Evolutionary conservation across 345 rosid species (phyloP), one percentile per base, ranked within the genome.

Genomic region (Microthlaspi erraticum): DNA sequence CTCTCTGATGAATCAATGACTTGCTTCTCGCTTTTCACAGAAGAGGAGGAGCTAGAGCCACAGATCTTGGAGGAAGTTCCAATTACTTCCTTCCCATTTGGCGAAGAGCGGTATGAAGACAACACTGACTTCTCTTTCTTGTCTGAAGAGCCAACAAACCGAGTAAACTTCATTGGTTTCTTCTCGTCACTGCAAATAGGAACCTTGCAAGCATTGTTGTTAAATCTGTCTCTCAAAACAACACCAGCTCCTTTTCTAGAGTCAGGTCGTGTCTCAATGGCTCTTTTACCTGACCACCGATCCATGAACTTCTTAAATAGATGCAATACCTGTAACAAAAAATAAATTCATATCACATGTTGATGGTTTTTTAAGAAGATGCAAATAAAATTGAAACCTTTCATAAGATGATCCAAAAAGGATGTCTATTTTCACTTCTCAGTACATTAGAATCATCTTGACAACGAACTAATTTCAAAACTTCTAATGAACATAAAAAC

Each of bases 1-100:
- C 78, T 84, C 77, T 94, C 96, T 23, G 92, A 85, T 16, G 93
- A 88, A 83, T 83, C 96, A n/a, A 75, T 70, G 38, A 79, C 66
- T 34, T 84, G 84, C 65, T 82, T 89, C 78, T 67, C 81, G 6
- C 26, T 49, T 42, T 51, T 65, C 33, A 51, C 11, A 34, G 63
- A 77, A 55, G 79, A 63, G 33, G 79, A 69, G 70, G 79, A 69
- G 70, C 63, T 59, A 14, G 82, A 80, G 53, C 78, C 70, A 59
- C 64, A 81, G 65, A 73, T 64, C 77, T 81, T 85, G 46, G 92
- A 89, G 73, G 97, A 88, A 55, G 89, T 86, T 64, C 93, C 95
- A 58, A 60, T 51, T 26, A 80, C 69, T 81, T 91, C 91, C 76
- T 89, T 89, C 20, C 91, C 94, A 51, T 71, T 83, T 8, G 89